Percentiles rank a stretch among this genome's conserved stretches.
phyloP scores from a whole-genome alignment of 139 green algal species.

The Chlamydomonas incerta region DNA sequence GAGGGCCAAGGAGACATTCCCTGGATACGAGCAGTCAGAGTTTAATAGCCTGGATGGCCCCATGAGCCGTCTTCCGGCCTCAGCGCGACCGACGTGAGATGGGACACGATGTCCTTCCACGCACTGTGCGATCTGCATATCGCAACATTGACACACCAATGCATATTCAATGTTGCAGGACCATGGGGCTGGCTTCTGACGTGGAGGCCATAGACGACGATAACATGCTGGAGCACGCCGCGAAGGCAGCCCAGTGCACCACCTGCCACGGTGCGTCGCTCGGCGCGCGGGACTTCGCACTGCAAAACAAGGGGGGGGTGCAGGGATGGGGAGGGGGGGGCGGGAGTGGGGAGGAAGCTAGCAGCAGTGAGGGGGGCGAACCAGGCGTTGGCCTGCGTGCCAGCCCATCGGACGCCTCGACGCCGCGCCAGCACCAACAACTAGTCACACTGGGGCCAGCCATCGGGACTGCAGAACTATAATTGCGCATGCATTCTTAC shows the following conservation, averaged over 20 bases:
- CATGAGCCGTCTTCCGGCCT: not conserved
- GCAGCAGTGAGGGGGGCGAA: no score
- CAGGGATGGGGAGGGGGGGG: not conserved
- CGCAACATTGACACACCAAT: not conserved
- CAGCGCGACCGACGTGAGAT: not conserved
- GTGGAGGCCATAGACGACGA: slow-evolving; percentile 34
- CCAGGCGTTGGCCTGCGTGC: no score
- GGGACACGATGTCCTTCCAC: no score
- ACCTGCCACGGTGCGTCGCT: slow-evolving; percentile 23
- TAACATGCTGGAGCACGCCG: slow-evolving; percentile 14
- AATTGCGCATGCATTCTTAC: no score
- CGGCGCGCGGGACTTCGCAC: not conserved
- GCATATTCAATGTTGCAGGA: not conserved
- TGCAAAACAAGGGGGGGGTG: not conserved
- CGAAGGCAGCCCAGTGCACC: slow-evolving; percentile 37
- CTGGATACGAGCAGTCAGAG: not conserved
- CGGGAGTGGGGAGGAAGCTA: no score
- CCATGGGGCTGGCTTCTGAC: not conserved
- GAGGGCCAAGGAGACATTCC: slow-evolving; percentile 2
- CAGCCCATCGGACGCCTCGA: no score
- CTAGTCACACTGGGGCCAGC: no score
- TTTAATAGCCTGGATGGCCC: slow-evolving; percentile 30
- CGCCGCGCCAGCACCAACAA: no score
- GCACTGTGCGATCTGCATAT: no score
- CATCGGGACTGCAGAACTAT: no score